phyloP scores from a whole-genome alignment of 2,329 filamentous ascomycete genomes.

The Sclerotinia minor region DNA sequence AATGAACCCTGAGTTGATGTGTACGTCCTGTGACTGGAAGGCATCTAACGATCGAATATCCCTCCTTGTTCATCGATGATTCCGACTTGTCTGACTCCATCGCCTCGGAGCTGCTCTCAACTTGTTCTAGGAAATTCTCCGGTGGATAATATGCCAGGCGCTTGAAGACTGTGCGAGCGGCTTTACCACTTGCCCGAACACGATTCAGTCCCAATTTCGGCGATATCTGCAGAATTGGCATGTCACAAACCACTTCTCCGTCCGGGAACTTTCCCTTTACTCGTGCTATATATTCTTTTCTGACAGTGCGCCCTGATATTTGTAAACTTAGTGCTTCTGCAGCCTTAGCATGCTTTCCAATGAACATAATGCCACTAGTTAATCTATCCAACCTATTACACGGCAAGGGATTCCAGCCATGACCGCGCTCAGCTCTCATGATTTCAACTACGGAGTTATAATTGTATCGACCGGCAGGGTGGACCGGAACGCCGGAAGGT shows the following conservation, averaged over 20 bases:
- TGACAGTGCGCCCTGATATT: conserved; percentile 76
- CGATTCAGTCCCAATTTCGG: conserved; percentile 93
- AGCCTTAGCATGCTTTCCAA: conserved; percentile 80
- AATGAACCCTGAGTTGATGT: conserved; percentile 90
- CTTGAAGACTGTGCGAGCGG: conserved; percentile 87
- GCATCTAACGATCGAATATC: conserved; percentile 94
- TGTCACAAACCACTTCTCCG: conserved; percentile 86
- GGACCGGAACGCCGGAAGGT: conserved; percentile 90
- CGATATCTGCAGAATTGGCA: conserved; percentile 90
- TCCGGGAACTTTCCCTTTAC: conserved; percentile 91
- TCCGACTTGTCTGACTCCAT: conserved; percentile 27
- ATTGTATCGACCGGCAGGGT: conserved; percentile 92
- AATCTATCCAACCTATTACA: conserved; percentile 93
- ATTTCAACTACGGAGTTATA: conserved; percentile 96
- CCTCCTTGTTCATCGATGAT: conserved; percentile 59
- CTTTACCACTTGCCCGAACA: conserved; percentile 89
- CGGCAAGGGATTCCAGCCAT: conserved; percentile 59
- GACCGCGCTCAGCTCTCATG: conserved; percentile 72
- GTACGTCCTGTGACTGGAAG: conserved; percentile 91
- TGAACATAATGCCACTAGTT: conserved; percentile 97
- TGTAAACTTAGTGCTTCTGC: conserved; percentile 76
- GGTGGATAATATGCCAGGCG: conserved; percentile 87
- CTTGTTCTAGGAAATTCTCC: conserved; percentile 29
- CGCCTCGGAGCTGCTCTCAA: conserved; percentile 17
- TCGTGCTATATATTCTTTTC: conserved; percentile 92